Conservation (phyloP, 305 asterid species). For the Solanum hybrid region DNA sequence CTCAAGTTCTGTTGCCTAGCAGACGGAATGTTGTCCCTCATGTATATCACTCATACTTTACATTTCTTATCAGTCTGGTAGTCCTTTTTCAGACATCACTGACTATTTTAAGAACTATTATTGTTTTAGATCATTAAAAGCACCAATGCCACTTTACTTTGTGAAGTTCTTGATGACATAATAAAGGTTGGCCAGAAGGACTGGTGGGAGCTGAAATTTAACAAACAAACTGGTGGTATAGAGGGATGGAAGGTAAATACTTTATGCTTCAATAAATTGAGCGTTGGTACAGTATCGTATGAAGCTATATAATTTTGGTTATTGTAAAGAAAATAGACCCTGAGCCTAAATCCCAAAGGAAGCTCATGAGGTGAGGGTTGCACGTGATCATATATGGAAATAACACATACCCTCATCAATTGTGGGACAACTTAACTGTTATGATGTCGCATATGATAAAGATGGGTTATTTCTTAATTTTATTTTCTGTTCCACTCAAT, state of each 20-base stretch:
- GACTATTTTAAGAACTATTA: constrained; percentile 7
- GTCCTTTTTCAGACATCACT: background rate
- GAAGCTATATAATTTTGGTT: background rate
- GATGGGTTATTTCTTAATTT: background rate
- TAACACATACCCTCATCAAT: background rate
- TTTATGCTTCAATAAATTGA: background rate
- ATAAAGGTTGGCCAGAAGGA: constrained; percentile 48
- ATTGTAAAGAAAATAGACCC: background rate
- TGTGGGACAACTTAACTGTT: background rate
- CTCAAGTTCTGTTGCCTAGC: constrained; percentile 65
- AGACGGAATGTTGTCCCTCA: constrained; percentile 45
- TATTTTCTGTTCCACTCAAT: constrained; percentile 3
- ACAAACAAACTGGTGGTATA: constrained; percentile 53
- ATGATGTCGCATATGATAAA: background rate
- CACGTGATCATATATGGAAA: background rate
- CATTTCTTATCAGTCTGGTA: constrained; percentile 9
- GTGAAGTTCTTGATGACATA: constrained; percentile 39
- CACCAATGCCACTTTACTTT: constrained; percentile 22
- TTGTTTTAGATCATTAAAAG: constrained; percentile 38
- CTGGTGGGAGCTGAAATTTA: constrained; percentile 71
- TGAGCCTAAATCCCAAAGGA: background rate
- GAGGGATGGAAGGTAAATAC: constrained; percentile 81
- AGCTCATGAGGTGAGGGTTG: background rate
- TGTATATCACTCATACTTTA: constrained; percentile 30
- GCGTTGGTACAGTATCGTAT: background rate